Evolutionary conservation across 2,329 filamentous ascomycete genomes (phyloP).

Genomic region (Fusarium anthophilum): DNA sequence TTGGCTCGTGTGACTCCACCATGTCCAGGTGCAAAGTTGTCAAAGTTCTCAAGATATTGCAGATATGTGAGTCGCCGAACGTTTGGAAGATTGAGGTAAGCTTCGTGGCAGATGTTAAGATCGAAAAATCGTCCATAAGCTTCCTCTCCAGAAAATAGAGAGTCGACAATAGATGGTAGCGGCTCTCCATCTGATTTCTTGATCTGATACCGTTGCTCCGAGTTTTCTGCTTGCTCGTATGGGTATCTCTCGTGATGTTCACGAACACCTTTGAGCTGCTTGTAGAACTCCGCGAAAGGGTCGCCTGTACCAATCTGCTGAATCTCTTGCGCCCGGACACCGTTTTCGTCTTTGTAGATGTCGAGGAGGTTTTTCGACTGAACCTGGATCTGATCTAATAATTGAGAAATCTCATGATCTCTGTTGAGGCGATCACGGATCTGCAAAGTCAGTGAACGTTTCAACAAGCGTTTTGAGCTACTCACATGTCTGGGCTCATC

Average conservation of each 20-base stretch:
- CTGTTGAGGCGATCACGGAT: slow-evolving; percentile 88
- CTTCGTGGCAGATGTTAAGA: slow-evolving; percentile 82
- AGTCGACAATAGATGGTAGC: slow-evolving; percentile 77
- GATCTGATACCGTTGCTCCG: slow-evolving; percentile 88
- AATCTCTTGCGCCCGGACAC: slow-evolving; percentile 78
- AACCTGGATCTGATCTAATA: slow-evolving; percentile 85
- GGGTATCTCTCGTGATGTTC: slow-evolving; percentile 91
- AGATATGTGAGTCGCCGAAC: slow-evolving; percentile 88
- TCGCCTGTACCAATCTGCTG: slow-evolving; percentile 86
- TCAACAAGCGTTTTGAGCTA: slow-evolving; percentile 25
- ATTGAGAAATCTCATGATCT: slow-evolving; percentile 90
- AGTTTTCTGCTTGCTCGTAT: slow-evolving; percentile 93
- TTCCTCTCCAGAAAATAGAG: slow-evolving; percentile 96
- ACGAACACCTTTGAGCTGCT: slow-evolving; percentile 81
- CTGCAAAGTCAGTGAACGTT: slow-evolving; percentile 55
- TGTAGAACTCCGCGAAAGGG: slow-evolving; percentile 90
- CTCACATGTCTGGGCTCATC: slow-evolving; percentile 89
- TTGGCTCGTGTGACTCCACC: slow-evolving; percentile 80
- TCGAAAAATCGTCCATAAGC: slow-evolving; percentile 94
- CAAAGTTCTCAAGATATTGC: slow-evolving; percentile 92
- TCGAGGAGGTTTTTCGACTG: slow-evolving; percentile 84
- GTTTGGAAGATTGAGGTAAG: slow-evolving; percentile 88
- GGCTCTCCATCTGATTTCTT: slow-evolving; percentile 71
- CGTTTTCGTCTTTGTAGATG: slow-evolving; percentile 84
- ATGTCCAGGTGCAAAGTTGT: slow-evolving; percentile 80